Evolutionary conservation across 805 yeast genomes (phyloP).

Genomic region (Nakazawaea peltata): DNA sequence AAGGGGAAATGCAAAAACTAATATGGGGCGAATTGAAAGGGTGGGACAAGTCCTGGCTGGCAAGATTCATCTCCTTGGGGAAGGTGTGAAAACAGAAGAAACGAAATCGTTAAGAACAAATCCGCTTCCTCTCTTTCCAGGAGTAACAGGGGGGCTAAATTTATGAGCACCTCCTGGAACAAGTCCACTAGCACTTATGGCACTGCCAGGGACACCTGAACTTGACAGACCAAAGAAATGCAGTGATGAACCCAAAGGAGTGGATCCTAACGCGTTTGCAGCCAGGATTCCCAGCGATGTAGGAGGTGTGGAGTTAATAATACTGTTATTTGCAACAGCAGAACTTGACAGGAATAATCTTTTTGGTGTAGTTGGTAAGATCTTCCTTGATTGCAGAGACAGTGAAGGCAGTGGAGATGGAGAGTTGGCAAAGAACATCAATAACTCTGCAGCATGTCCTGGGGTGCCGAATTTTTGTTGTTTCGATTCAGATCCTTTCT

Average conservation of each 20-base stretch:
- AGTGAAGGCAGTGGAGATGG: conserved; percentile 29
- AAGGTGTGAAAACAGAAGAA: conserved; percentile 34
- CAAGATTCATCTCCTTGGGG: conserved; percentile 26
- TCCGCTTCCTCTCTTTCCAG: conserved; percentile 16
- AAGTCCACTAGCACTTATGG: not conserved
- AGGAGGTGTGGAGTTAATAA: conserved; percentile 9
- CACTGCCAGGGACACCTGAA: not conserved
- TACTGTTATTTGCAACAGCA: not conserved
- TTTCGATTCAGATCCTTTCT: conserved; percentile 20
- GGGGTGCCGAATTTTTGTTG: conserved; percentile 20
- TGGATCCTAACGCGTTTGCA: conserved; percentile 10
- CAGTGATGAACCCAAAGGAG: conserved; percentile 6
- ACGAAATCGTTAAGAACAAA: conserved; percentile 41
- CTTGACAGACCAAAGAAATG: conserved; percentile 3
- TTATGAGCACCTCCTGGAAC: not conserved
- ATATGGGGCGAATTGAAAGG: no score
- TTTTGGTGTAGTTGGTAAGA: conserved; percentile 10
- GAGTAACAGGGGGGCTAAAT: conserved; percentile 8
- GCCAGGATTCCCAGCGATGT: conserved; percentile 10
- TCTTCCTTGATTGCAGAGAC: conserved; percentile 1
- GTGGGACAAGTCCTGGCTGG: no score
- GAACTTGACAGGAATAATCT: conserved; percentile 3
- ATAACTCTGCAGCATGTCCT: conserved; percentile 70
- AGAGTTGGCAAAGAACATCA: conserved; percentile 77
- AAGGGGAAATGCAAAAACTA: no score